Conservation (phyloP, 1,139 yeast genomes). For the Geotrichum klebahnii region DNA sequence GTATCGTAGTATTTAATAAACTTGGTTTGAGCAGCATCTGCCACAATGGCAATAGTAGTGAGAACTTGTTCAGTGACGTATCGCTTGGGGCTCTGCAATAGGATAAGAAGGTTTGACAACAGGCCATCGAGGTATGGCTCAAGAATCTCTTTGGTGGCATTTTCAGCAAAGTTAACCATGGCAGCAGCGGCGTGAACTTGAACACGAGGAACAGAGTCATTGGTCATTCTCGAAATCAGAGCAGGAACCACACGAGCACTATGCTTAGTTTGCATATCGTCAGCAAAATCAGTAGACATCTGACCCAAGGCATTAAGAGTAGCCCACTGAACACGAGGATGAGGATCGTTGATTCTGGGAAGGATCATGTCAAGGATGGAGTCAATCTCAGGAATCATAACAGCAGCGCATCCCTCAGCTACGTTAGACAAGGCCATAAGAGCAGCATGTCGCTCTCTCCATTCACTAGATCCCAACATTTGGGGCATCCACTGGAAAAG, state of each 20-base stretch:
- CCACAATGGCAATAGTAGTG: slow-evolving; percentile 94
- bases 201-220: slow-evolving; percentile 75
- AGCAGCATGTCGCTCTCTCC: slow-evolving; percentile 97
- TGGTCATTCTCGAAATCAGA: slow-evolving; percentile 71
- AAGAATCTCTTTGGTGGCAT: slow-evolving; percentile 77
- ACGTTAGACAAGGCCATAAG: slow-evolving; percentile 94
- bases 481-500: slow-evolving; percentile 80
- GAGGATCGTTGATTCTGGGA: slow-evolving; percentile 76
- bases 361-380: slow-evolving; percentile 75
- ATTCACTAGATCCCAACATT: slow-evolving; percentile 67
- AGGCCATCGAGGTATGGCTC: slow-evolving; percentile 87
- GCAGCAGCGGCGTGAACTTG: slow-evolving; percentile 99
- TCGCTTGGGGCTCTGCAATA: slow-evolving; percentile 78
- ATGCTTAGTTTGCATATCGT: slow-evolving; percentile 73
- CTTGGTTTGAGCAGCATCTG: slow-evolving; percentile 92
- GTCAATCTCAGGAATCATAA: slow-evolving; percentile 75
- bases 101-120: slow-evolving; percentile 64
- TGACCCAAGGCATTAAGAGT: slow-evolving; percentile 96
- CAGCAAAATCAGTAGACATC: slow-evolving; percentile 96
- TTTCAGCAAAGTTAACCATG: slow-evolving; percentile 88
- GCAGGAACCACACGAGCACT: slow-evolving; percentile 83
- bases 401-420: slow-evolving; percentile 95
- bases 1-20: slow-evolving; percentile 91
- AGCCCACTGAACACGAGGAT: slow-evolving; percentile 94
- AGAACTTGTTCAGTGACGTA: slow-evolving; percentile 96